Conservation (phyloP, 139 green algal genomes). For the Chlorella sp. region DNA sequence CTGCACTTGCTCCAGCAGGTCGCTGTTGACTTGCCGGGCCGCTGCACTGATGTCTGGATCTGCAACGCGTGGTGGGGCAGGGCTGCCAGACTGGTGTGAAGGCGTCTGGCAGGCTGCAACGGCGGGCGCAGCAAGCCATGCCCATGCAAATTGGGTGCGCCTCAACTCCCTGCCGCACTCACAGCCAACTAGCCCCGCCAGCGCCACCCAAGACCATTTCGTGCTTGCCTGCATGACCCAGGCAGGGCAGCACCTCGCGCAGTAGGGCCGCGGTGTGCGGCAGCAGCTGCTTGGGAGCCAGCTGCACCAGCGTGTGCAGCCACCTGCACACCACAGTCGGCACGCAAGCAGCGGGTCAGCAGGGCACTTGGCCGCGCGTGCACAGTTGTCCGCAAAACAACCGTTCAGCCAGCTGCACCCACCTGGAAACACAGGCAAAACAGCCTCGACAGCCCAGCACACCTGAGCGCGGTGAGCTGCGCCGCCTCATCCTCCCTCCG, state of each 20-base stretch:
- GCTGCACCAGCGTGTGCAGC: slow-evolving; percentile 25
- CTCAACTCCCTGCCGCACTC: not conserved
- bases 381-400: not conserved
- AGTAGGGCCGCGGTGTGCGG: slow-evolving; percentile 79
- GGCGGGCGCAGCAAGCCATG: not conserved
- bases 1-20: slow-evolving; percentile 23
- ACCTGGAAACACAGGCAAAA: no score
- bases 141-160: not conserved
- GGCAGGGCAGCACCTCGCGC: slow-evolving; percentile 81
- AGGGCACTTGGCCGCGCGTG: not conserved
- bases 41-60: slow-evolving; percentile 20
- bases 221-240: slow-evolving; percentile 47
- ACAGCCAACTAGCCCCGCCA: not conserved
- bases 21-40: slow-evolving; percentile 1
- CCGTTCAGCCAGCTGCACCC: not conserved
- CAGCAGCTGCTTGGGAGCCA: slow-evolving; percentile 57
- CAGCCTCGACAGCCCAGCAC: no score
- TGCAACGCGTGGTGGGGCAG: not conserved
- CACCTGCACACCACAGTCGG: not conserved
- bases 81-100: not conserved
- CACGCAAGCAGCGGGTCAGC: not conserved
- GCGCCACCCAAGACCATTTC: not conserved
- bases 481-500: slow-evolving; percentile 75
- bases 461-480: slow-evolving; percentile 84
- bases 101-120: not conserved